Evolutionary conservation across 2,329 filamentous ascomycete species (phyloP).

Genomic region (Xylariaceae sp.): DNA sequence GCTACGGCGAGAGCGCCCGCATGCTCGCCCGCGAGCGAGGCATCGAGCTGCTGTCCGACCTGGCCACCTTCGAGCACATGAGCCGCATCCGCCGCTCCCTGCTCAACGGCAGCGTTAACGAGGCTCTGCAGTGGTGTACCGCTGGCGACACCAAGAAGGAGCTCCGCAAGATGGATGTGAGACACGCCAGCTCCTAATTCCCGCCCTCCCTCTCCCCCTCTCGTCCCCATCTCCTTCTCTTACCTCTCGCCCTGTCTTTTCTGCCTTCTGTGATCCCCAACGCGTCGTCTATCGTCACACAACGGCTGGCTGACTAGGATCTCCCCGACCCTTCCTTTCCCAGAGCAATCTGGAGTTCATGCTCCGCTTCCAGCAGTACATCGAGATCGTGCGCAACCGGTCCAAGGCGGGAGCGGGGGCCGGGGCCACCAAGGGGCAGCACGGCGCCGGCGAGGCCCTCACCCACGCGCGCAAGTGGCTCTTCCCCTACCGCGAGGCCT

Average conservation of each 20-base stretch:
- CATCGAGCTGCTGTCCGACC: constrained; percentile 77
- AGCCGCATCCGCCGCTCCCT: constrained; percentile 70
- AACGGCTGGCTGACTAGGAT: not conserved
- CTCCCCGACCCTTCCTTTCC: not conserved
- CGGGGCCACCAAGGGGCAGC: too few relatives aligned
- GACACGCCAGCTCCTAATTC: constrained; percentile 19
- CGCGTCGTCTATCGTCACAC: not conserved
- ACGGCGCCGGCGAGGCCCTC: constrained; percentile 67
- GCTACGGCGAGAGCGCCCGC: constrained; percentile 70
- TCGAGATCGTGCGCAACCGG: constrained; percentile 73
- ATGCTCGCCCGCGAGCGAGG: constrained; percentile 66
- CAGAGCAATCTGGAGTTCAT: constrained; percentile 73
- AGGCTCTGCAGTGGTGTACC: constrained; percentile 81
- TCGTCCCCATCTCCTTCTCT: too few relatives aligned
- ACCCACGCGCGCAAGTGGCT: constrained; percentile 77
- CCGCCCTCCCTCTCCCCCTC: not conserved
- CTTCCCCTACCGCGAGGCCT: constrained; percentile 58
- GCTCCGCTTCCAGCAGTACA: constrained; percentile 87
- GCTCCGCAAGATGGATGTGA: constrained; percentile 75
- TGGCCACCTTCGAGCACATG: constrained; percentile 80
- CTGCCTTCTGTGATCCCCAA: too few relatives aligned
- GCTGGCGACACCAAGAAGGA: constrained; percentile 77
- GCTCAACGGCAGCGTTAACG: constrained; percentile 59
- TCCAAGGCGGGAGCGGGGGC: too few relatives aligned
- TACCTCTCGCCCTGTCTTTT: too few relatives aligned